A percentile compares a stretch with the other conserved stretches of the same genome.
These are phyloP conservation scores for Corynascus novoguineensis DNA, from an alignment of 495 filamentous ascomycete genomes.

Conservation along the genomic window DNA sequence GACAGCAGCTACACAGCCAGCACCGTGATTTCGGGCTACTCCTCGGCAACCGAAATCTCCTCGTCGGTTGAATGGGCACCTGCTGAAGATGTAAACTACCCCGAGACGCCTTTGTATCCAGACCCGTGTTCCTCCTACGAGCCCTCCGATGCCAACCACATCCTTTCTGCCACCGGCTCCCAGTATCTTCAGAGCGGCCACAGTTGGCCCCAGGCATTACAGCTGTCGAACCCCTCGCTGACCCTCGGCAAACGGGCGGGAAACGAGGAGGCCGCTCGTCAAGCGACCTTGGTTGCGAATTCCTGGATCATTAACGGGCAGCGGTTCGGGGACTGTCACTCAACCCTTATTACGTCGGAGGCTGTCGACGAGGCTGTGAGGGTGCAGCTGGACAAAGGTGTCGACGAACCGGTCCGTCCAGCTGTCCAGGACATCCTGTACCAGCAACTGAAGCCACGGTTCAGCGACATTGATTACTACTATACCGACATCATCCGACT, in stretches of 20 bases:
- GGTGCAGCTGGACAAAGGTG: neutral
- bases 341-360: neutral
- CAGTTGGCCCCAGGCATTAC: neutral
- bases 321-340: neutral
- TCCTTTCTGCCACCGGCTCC: conserved; percentile 7
- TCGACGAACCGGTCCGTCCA: neutral
- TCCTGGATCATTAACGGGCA: neutral
- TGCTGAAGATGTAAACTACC: neutral
- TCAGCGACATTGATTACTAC: neutral
- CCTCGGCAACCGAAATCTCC: neutral
- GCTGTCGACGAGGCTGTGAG: neutral
- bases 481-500: neutral
- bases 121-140: neutral
- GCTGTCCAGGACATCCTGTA: conserved; percentile 15
- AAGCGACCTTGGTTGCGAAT: conserved; percentile 9
- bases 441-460: neutral
- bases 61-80: neutral
- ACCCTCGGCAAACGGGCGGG: neutral
- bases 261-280: conserved; percentile 8
- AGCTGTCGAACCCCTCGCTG: neutral
- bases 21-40: neutral
- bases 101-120: neutral
- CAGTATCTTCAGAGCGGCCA: conserved; percentile 2
- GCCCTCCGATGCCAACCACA: neutral
- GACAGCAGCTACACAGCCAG: conserved; percentile 5